Evolutionary conservation across 371 early-diverging fungal genomes (phyloP).

Genomic region (Funneliformis caledonium): DNA sequence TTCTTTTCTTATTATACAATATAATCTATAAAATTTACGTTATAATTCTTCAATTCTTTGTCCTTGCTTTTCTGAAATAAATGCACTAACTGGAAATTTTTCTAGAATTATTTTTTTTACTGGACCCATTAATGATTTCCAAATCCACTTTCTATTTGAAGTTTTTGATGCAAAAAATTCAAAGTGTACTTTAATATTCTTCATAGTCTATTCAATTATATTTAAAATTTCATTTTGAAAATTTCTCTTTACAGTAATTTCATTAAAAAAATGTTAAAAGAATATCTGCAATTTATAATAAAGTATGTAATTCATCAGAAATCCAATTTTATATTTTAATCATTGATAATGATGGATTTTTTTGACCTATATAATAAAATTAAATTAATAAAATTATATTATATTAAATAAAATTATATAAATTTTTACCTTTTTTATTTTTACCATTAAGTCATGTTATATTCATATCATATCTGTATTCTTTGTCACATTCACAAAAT

Average conservation of each 20-base stretch:
- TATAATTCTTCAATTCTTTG: neutral
- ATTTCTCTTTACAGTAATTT: neutral
- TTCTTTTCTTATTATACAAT: neutral
- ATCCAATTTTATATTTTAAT: neutral
- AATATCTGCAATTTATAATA: neutral
- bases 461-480: no score
- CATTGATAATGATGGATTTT: no score
- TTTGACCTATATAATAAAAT: no score
- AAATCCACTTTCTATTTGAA: neutral
- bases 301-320: neutral
- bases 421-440: no score
- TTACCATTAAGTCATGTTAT: no score
- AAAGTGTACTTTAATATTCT: neutral
- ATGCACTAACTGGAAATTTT: neutral
- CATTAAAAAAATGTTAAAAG: neutral
- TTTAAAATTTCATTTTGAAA: neutral
- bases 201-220: neutral
- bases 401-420: no score
- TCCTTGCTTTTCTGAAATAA: neutral
- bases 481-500: no score
- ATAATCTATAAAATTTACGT: neutral
- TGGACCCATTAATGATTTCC: neutral
- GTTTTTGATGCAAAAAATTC: neutral
- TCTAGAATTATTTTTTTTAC: conserved; percentile 4
- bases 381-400: no score